A percentile compares a stretch with the other conserved stretches of the same genome.
These are phyloP conservation scores for Drosera spatulata DNA, from an alignment of 179 eudicot species.

Conservation along the genomic window DNA sequence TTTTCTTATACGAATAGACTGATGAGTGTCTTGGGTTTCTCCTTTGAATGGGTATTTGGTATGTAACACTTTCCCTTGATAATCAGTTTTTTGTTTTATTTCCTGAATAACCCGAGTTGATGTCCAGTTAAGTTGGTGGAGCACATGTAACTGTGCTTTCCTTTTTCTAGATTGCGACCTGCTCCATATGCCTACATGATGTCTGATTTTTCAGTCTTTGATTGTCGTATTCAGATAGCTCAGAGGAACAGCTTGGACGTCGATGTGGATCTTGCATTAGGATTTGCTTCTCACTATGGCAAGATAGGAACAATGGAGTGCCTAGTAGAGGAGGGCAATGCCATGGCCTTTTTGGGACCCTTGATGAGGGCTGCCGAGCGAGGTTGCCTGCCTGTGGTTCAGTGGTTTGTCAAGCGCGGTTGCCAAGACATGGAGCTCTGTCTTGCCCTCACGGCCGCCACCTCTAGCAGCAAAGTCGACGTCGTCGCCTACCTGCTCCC, in stretches of 20 bases:
- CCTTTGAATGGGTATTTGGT: too few relatives aligned
- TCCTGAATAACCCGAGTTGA: too few relatives aligned
- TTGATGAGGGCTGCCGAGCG: slow-evolving; percentile 93
- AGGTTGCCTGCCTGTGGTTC: slow-evolving; percentile 80
- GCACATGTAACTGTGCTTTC: too few relatives aligned
- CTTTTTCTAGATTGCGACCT: too few relatives aligned
- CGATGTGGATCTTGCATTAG: slow-evolving; percentile 90
- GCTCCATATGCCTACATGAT: not conserved
- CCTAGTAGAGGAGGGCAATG: slow-evolving; percentile 92
- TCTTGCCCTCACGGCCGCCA: slow-evolving; percentile 95
- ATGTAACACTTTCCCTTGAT: too few relatives aligned
- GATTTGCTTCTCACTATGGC: slow-evolving; percentile 90
- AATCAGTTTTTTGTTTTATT: too few relatives aligned
- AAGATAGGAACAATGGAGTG: slow-evolving; percentile 94
- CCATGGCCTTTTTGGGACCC: slow-evolving; percentile 90
- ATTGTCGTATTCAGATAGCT: slow-evolving; percentile 48
- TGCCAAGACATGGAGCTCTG: slow-evolving; percentile 99
- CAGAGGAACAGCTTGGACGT: slow-evolving; percentile 95
- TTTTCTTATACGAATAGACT: too few relatives aligned
- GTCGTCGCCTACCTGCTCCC: slow-evolving; percentile 90
- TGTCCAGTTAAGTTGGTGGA: too few relatives aligned
- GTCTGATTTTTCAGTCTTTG: not conserved
- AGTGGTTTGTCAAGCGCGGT: slow-evolving; percentile 87
- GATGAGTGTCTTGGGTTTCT: too few relatives aligned
- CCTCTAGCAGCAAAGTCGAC: slow-evolving; percentile 81